These are phyloP conservation scores for Lipomyces lipofer DNA, from an alignment of 805 yeast species.

Conservation along the genomic window DNA sequence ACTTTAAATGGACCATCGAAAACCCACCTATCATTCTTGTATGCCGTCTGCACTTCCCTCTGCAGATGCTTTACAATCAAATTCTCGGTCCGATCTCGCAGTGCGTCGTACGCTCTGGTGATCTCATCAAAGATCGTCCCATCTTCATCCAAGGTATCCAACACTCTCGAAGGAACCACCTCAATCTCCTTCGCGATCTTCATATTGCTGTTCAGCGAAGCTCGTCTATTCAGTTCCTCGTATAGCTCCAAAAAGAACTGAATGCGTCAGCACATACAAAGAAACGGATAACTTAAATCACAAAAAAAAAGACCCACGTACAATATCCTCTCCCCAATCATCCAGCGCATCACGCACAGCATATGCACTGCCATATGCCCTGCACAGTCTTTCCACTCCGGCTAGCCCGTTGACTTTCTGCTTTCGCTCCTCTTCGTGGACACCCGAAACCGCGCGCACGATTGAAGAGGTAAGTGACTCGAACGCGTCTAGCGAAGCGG, in stretches of 20 bases:
- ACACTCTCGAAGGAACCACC: conserved; percentile 19
- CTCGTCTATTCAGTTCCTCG: conserved; percentile 38
- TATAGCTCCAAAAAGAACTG: conserved; percentile 47
- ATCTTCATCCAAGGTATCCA: conserved; percentile 32
- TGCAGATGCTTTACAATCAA: conserved; percentile 39
- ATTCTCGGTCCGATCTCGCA: conserved; percentile 38
- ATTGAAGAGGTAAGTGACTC: conserved; percentile 44
- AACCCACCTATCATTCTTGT: conserved; percentile 15
- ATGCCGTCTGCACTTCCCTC: conserved; percentile 23
- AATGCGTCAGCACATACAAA: conserved; percentile 11
- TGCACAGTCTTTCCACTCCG: conserved; percentile 47
- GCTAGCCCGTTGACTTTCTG: conserved; percentile 38
- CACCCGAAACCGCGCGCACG: conserved; percentile 41
- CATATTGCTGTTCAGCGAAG: conserved; percentile 27
- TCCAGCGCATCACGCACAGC: conserved; percentile 44
- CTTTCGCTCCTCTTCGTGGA: conserved; percentile 36
- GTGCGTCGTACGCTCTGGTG: conserved; percentile 42
- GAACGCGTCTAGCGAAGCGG: conserved; percentile 47
- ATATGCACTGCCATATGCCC: conserved; percentile 43
- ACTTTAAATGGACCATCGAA: background rate
- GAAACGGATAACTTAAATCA: background rate
- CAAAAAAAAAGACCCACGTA: background rate
- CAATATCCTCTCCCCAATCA: conserved; percentile 47
- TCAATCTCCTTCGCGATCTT: conserved; percentile 9
- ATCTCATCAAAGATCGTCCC: conserved; percentile 50